Conservation (phyloP, 495 filamentous ascomycete genomes). For the Podospora sp. region DNA sequence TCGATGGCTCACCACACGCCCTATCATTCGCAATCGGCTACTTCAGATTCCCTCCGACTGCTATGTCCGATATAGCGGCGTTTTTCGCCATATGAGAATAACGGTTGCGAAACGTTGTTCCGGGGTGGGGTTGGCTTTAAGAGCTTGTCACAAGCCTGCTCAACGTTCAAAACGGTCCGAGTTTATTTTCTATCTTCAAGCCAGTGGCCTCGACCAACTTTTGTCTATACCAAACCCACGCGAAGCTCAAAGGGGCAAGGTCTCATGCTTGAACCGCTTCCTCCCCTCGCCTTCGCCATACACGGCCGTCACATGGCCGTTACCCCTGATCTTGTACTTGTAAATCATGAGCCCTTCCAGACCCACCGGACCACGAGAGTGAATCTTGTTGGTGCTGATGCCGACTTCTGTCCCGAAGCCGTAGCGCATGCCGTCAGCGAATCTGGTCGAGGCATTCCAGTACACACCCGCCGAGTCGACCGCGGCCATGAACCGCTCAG, state of each 20-base stretch:
- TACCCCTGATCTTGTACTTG: slow-evolving; percentile 84
- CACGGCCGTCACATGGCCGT: slow-evolving; percentile 72
- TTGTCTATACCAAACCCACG: not conserved
- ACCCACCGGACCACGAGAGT: slow-evolving; percentile 89
- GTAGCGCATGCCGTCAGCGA: slow-evolving; percentile 95
- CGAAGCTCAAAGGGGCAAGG: slow-evolving; percentile 42
- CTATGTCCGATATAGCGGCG: no score
- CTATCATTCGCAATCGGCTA: no score
- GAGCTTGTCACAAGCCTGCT: no score
- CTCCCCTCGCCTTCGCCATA: slow-evolving; percentile 73
- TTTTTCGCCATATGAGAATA: no score
- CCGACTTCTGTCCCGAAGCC: slow-evolving; percentile 98
- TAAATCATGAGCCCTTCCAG: slow-evolving; percentile 95
- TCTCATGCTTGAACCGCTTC: slow-evolving; percentile 71
- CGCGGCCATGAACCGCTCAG: slow-evolving; percentile 76
- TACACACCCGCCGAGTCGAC: slow-evolving; percentile 93
- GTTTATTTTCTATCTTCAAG: not conserved
- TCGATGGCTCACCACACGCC: no score
- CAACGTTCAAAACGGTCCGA: no score
- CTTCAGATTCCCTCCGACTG: no score
- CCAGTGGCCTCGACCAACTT: not conserved
- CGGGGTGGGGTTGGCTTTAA: no score
- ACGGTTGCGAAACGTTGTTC: no score
- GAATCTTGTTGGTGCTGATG: slow-evolving; percentile 98
- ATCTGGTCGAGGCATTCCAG: slow-evolving; percentile 93